Evolutionary conservation across 23 red algal species (phyloP).

Genomic region (Cyanidioschyzon merolae): DNA sequence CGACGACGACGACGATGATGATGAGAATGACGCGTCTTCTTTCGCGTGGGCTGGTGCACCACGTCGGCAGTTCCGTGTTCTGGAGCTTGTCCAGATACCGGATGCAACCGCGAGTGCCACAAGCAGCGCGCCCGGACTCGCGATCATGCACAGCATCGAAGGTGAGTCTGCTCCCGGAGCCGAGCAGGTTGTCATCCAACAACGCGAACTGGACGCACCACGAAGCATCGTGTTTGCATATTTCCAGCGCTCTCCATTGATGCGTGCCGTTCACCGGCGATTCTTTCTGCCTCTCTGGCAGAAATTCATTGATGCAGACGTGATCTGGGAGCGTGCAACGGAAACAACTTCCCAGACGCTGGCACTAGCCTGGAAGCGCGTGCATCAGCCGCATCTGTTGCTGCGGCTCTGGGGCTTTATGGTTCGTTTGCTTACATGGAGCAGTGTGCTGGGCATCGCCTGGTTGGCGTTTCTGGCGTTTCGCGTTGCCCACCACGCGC

Average conservation of each 20-base stretch:
- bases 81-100: neutral
- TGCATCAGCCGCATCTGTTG: neutral
- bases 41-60: neutral
- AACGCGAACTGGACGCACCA: neutral
- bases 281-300: neutral
- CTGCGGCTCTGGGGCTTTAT: neutral
- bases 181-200: neutral
- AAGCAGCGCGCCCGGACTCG: neutral
- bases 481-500: slow-evolving; percentile 16
- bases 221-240: slow-evolving; percentile 4
- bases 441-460: neutral
- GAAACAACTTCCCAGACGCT: neutral
- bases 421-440: neutral
- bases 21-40: too few relatives aligned
- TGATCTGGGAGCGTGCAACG: neutral
- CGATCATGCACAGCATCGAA: neutral
- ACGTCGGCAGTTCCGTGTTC: neutral
- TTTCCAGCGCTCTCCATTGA: slow-evolving; percentile 8
- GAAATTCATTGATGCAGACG: neutral
- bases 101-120: neutral
- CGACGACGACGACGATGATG: too few relatives aligned
- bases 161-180: neutral
- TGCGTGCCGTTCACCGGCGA: neutral
- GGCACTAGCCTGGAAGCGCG: neutral
- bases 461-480: neutral